Base-by-base conservation (phyloP, 805 yeast genomes). In the Metschnikowia orientalis region DNA sequence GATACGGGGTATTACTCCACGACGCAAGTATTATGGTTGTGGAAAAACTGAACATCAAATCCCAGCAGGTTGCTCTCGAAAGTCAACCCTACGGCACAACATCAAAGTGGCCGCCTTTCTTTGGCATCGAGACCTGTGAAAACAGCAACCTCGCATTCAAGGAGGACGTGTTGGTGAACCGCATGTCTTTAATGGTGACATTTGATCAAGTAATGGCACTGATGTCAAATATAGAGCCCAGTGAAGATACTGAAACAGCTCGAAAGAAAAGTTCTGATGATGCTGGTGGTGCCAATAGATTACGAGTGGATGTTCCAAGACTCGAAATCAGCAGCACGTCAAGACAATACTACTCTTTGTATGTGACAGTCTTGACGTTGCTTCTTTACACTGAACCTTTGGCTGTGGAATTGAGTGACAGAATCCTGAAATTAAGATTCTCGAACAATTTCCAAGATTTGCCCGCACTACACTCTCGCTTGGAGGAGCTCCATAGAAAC, bases 101-200 rank as follows among this genome's bases (percentile, higher is more conserved):
- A 6, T 48, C 57, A 10, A 61, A 62, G 12, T 89, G 96, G 97
- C 96, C 96, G 2, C 94, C 95, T 0, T 89, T 95, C 87, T 55
- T 88, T 20, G 87, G 89, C 2, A 53, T 75, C 29, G 95, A 86
- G 48, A 63, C 79, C 14, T 76, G 84, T 41, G 71, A 75, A 41
- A 77, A 78, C 31, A 53, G 49, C 32, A 51, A 52, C 18, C 57
- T 76, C 38, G 66, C 69, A 2, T 64, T 61, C 2, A 50, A 59
- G 8, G 64, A 70, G 8, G 70, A 72, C 35, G 65, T 78, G 30
- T 60, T 89, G 23, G 69, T 87, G 16, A 74, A 80, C 19, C 71
- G 79, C 38, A 74, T 85, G 2, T 74, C 89, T 0, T 63, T 78
- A 15, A 71, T 77, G 51, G 51, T 83, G 13, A 67, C 81, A 1